Evolutionary conservation across 1,284 basidiomycete genomes (phyloP), one percentile per base, ranked within the genome.

Genomic region (Cerrena zonata): DNA sequence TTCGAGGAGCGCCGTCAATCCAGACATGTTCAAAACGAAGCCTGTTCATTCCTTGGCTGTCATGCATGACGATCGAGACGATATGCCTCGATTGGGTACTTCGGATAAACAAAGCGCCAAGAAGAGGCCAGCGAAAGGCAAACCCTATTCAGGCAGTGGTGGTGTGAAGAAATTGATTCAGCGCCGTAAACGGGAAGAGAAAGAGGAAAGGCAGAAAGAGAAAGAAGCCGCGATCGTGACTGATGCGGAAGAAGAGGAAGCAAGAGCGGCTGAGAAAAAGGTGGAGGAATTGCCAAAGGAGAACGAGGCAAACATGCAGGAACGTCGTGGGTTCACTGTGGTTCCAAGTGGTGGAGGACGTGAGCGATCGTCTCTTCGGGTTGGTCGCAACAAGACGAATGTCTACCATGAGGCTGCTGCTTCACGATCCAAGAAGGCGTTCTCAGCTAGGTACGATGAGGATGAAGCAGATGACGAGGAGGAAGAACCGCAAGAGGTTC

Each of bases 91-190:
- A 26, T 63, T 72, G 12, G 71, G 70, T 19, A 66, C 61, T 41
- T 58, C 61, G n/a, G 62, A 64, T 49, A 63, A 55, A 34, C 68
- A 63, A 48, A 62, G 48, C 39, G 52, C 53, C 15, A 70, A 62
- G 49, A 55, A 64, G 30, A 18, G 21, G 36, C 10, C 39, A 41
- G 44, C 24, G 18, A 39, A 18, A 47, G 58, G 52, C 58, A 70
- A 89, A 59, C 86, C 86, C 3, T 89, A 89, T 58, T 80, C 84
- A 1, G 85, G 85, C 4, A 77, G 79, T 55, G 83, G 84, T 44
- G 84, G 84, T 0, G 79, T 86, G 76, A 86, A 83, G 70, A 89
- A 83, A 60, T 66, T 87, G 64, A 65, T 89, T 37, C 80, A 82
- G 27, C 76, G 77, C 55, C 68, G 74, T 43, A 68, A 68, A 58